Base-by-base conservation (phyloP, 106 monocot species). In the Acorus gramineus region DNA sequence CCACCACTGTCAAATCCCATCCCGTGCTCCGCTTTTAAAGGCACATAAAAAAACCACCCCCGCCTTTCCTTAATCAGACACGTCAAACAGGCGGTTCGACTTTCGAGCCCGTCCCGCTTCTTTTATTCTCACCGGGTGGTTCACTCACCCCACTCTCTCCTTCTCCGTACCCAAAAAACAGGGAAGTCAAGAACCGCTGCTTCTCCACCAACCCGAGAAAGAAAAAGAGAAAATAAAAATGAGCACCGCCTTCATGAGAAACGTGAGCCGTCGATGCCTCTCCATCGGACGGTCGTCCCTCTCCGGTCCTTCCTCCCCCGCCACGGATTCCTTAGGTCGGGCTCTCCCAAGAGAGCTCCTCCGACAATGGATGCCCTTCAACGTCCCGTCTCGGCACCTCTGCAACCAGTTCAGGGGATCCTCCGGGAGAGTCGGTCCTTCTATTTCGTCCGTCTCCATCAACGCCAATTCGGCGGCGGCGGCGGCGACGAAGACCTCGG, bases 201-300 rank as follows among this genome's bases (percentile, higher is more conserved):
- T 28, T 28, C 28, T 28, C 28, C 28, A 28, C 28, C 28, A 28
- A 28, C 28, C 28, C 28, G n/a, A n/a, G n/a, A 50, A 12, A 42
- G 45, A n/a, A 28, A 28, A 28, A 28, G 28, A 28, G n/a, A n/a
- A n/a, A n/a, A 28, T 0, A 11, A 64, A 53, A 60, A 72, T 76
- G 77, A 81, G 69, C 67, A 56, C 64, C 4, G 62, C 51, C n/a
- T 49, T 77, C 48, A 52, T 72, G 8, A 49, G 78, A 62, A 78
- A 62, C 47, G 65, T 75, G 50, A 47, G 81, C 76, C 46, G 69
- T 52, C 51, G 56, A 28, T 28, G 4, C 64, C 58, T 6, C 75
- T 52, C 14, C 63, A 67, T 62, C 65, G 28, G 28, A 28, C 28
- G 28, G 28, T 28, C 28, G 28, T 28, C 28, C 28, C 28, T 28